Evolutionary conservation across 257 asterid genomes (phyloP), one percentile per base, ranked within the genome.

Genomic region (Solanum etuberosum): DNA sequence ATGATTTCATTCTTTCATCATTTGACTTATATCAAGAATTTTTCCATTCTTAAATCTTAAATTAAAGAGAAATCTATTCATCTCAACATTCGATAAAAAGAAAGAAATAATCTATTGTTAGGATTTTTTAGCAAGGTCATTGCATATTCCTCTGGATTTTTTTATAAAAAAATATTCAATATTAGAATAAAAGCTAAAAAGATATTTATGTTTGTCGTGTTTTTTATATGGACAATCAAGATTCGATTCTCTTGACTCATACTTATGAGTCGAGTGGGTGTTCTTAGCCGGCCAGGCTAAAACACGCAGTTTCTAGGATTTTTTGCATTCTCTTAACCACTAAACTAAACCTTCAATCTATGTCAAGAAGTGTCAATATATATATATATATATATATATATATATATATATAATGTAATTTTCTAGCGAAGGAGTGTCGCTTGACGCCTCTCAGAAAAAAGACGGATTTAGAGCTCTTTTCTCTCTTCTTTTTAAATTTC

Each of bases 281-380:
- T 12, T 71, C 16, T 32, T 18, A 9, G 43, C 43, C 16, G 10
- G 3, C n/a, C 2, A 8, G 63, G n/a, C n/a, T 6, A 18, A 9
- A 54, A 7, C 63, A 6, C 10, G 10, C 9, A 18, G 7, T 54
- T 2, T 54, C 4, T 6, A 54, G 2, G 2, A 54, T 6, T 6
- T 6, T 2, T 18, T 1, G 0, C 0, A 54, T 4, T 0, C 0
- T 0, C 0, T 18, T 18, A 18, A 18, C 0, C 4, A 54, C 63
- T 54, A 54, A 8, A 38, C 3, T 38, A 38, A 54, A 54, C 0
- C 10, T 51, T 51, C 0, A 1, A 51, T 6, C 5, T 51, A 51
- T 0, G 0, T 11, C 3, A 12, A 3, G 5, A 42, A 42, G 0
- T 42, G 0, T 18, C n/a, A 2, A 51, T 18, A n/a, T n/a, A n/a